Percentiles rank a stretch among this genome's conserved stretches.
Evolutionary conservation across 176 grass and related monocot species (phyloP).

Genomic region (Phragmites australis): DNA sequence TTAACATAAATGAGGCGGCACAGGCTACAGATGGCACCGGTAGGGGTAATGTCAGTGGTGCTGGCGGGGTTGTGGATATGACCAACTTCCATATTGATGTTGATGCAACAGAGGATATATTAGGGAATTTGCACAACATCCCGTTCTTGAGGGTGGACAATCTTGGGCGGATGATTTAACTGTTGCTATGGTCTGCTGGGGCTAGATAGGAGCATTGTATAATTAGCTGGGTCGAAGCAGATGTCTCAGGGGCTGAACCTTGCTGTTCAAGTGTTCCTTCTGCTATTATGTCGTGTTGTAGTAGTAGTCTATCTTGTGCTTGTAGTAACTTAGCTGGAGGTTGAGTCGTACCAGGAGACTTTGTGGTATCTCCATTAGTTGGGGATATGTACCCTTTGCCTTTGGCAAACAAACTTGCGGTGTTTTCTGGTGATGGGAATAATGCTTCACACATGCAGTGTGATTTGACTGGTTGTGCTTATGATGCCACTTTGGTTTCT

Average conservation of each 20-base stretch:
- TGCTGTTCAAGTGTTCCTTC: constrained; percentile 16
- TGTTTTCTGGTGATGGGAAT: constrained; percentile 30
- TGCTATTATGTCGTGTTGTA: constrained; percentile 31
- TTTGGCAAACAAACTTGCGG: background rate
- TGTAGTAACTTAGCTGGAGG: constrained; percentile 27
- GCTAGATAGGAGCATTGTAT: constrained; percentile 30
- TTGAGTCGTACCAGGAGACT: constrained; percentile 8
- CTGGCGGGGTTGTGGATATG: constrained; percentile 43
- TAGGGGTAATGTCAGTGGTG: constrained; percentile 25
- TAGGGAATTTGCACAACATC: constrained; percentile 69
- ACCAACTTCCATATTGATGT: constrained; percentile 75
- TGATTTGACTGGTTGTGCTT: constrained; percentile 27
- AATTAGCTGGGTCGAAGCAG: constrained; percentile 29
- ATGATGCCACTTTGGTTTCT: constrained; percentile 22
- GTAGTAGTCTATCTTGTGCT: constrained; percentile 20
- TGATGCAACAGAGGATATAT: constrained; percentile 60
- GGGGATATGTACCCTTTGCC: constrained; percentile 28
- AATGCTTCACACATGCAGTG: constrained; percentile 1
- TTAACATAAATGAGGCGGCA: constrained; percentile 85
- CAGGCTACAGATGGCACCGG: constrained; percentile 56
- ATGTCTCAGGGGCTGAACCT: constrained; percentile 27
- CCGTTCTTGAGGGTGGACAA: constrained; percentile 67
- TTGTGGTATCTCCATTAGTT: constrained; percentile 28
- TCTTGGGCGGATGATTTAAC: constrained; percentile 50
- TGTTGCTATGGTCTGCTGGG: background rate